Percentiles rank a stretch among this genome's conserved stretches.
Conservation (phyloP, 2,329 filamentous ascomycete genomes). For the Harringtonia aguacate region DNA sequence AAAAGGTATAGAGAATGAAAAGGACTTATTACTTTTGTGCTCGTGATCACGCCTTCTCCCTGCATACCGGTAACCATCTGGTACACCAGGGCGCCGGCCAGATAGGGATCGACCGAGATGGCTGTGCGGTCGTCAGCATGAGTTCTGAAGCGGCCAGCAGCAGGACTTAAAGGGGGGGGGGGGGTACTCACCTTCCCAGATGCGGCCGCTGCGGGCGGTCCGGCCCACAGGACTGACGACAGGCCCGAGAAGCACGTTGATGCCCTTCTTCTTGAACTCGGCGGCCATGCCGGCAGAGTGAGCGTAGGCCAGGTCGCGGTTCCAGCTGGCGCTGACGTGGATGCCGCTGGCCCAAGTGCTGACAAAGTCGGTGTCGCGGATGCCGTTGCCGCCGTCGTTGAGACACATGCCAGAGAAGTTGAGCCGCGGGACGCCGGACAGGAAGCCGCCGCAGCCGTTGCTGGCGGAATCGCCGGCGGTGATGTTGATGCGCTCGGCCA, state of each 20-base stretch:
- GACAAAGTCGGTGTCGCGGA: constrained; percentile 31
- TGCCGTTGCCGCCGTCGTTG: constrained; percentile 32
- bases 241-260: constrained; percentile 69
- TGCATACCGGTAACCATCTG: constrained; percentile 60
- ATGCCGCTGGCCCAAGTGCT: constrained; percentile 22
- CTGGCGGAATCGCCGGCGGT: constrained; percentile 58
- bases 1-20: neutral
- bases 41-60: constrained; percentile 61
- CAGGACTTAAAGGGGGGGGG: neutral
- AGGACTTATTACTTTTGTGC: constrained; percentile 31
- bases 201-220: constrained; percentile 49
- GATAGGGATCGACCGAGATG: constrained; percentile 47
- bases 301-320: constrained; percentile 55
- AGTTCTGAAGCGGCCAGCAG: neutral
- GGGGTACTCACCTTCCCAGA: constrained; percentile 35
- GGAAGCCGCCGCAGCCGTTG: constrained; percentile 37
- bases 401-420: constrained; percentile 34
- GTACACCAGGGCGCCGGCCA: constrained; percentile 34
- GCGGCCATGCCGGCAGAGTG: constrained; percentile 64
- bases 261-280: constrained; percentile 67
- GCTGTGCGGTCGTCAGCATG: constrained; percentile 10
- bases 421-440: constrained; percentile 25
- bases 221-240: constrained; percentile 58
- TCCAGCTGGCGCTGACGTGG: constrained; percentile 41
- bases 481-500: constrained; percentile 67